Evolutionary conservation across 2,329 filamentous ascomycete genomes (phyloP), one percentile per base, ranked within the genome.

Genomic region (Bipolaris bicolor): DNA sequence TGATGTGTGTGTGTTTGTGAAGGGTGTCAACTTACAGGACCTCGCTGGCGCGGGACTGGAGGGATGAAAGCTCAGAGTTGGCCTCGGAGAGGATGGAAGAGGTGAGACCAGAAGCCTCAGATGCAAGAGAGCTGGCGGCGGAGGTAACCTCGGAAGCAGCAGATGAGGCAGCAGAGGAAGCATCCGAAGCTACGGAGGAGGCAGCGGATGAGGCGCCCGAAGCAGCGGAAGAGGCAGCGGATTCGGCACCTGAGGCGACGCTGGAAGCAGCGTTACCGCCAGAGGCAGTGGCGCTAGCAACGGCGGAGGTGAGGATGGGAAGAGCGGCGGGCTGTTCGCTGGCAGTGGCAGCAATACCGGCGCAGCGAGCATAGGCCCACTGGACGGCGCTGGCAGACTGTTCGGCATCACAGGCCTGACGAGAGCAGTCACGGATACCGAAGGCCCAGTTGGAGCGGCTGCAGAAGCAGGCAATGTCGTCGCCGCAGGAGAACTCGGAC

Each of bases 381-480:
- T 66, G 33, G 48, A 77, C 69, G 55, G 76, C 75, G 11, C 57
- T 46, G 49, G 54, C 61, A 44, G 74, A 69, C 34, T 73, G 63
- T 1, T 55, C 58, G 7, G 54, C 49, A 47, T 57, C 47, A 62
- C 80, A 82, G 33, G 77, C 77, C 63, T 77, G 71, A 54, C 68
- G 76, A 55, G 78, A 72, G 72, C 80, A 83, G 66, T 83, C 80
- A 57, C 80, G 79, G 48, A 83, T 70, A 58, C 80, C 81, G 55
- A 78, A 80, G 55, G 72, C 74, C 61, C 81, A 83, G 73, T 80
- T 68, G 34, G 57, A 58, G 53, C 80, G 73, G n/a, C 58, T 63
- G 75, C 81, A 83, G 57, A 80, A 76, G 75, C 80, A 83, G 50
- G 57, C 53, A 33, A 71, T 59, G 62, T 82, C 78, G 13, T 69